These are phyloP conservation scores for Violaceomyces palustris DNA, from an alignment of 1,284 basidiomycete species.

Conservation along the genomic window DNA sequence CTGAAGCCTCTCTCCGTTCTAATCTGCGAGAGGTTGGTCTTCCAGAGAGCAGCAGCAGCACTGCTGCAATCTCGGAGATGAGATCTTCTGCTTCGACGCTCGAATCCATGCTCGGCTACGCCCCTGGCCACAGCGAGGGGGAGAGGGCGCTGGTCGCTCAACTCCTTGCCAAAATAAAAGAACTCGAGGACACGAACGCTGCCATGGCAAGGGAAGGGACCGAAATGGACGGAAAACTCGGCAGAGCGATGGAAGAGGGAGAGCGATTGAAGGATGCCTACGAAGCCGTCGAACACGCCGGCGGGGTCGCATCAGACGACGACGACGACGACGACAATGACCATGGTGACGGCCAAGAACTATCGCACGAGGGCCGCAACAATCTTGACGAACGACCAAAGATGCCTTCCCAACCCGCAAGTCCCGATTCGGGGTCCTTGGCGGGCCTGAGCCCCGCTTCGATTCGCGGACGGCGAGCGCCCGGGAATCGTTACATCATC, in stretches of 20 bases:
- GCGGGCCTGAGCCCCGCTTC: no score
- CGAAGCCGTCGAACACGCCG: slow-evolving; percentile 18
- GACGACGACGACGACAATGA: not conserved
- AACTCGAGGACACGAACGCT: slow-evolving; percentile 41
- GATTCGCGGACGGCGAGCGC: slow-evolving; percentile 23
- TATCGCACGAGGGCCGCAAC: no score
- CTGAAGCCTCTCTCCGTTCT: no score
- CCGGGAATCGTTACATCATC: slow-evolving; percentile 39
- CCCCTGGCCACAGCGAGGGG: slow-evolving; percentile 1
- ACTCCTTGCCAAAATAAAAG: slow-evolving; percentile 40
- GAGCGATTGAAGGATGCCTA: slow-evolving; percentile 40
- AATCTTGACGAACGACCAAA: no score
- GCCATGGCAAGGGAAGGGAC: slow-evolving; percentile 28
- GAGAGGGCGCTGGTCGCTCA: slow-evolving; percentile 36
- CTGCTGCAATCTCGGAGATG: no score
- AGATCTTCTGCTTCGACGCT: slow-evolving; percentile 17
- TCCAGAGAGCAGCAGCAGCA: no score
- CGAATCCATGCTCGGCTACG: slow-evolving; percentile 9
- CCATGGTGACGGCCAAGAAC: not conserved
- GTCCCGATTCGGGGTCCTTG: no score
- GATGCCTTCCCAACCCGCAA: no score
- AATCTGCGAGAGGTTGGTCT: no score
- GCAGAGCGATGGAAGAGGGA: slow-evolving; percentile 37
- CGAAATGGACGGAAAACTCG: slow-evolving; percentile 37
- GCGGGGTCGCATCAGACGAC: slow-evolving; percentile 2